Percentiles rank a stretch among this genome's conserved stretches.
Conservation (phyloP, 331 rosid genomes). For the Saraca asoca region DNA sequence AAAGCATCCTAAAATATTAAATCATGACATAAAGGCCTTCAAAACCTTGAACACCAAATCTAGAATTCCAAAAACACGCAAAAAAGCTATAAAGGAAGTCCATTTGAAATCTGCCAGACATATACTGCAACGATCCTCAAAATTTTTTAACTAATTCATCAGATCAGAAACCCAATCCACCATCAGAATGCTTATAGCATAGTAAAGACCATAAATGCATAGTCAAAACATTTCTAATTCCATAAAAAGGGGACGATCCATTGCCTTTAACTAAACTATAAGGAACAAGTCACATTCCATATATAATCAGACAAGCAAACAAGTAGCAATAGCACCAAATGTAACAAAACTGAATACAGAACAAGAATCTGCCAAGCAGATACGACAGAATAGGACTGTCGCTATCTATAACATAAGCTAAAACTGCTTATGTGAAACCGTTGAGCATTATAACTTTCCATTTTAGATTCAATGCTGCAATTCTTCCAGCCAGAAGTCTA, state of each 20-base stretch:
- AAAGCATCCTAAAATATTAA: conserved; percentile 7
- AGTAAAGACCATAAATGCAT: conserved; percentile 10
- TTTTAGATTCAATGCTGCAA: conserved; percentile 8
- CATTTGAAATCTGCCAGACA: conserved; percentile 13
- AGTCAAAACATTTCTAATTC: conserved; percentile 16
- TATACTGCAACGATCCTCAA: conserved; percentile 14
- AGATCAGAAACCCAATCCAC: neutral
- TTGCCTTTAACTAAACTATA: neutral
- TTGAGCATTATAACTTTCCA: conserved; percentile 18
- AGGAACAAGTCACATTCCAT: neutral
- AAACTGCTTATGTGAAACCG: conserved; percentile 7
- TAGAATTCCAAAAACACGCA: conserved; percentile 4
- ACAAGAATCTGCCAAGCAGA: neutral
- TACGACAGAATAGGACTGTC: neutral
- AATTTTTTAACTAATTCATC: conserved; percentile 16
- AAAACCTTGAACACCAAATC: conserved; percentile 2
- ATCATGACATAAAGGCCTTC: neutral
- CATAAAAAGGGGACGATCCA: conserved; percentile 12
- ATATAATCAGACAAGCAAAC: conserved; percentile 6
- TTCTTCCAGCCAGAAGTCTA: neutral
- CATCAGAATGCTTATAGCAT: conserved; percentile 7
- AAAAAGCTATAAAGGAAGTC: neutral
- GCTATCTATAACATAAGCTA: conserved; percentile 18
- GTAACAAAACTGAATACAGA: neutral
- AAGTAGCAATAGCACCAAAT: conserved; percentile 10